Percentiles rank a stretch among this genome's conserved stretches.
These are phyloP conservation scores for Diaporthe sp. DNA, from an alignment of 2,329 filamentous ascomycete species.

Conservation along the genomic window DNA sequence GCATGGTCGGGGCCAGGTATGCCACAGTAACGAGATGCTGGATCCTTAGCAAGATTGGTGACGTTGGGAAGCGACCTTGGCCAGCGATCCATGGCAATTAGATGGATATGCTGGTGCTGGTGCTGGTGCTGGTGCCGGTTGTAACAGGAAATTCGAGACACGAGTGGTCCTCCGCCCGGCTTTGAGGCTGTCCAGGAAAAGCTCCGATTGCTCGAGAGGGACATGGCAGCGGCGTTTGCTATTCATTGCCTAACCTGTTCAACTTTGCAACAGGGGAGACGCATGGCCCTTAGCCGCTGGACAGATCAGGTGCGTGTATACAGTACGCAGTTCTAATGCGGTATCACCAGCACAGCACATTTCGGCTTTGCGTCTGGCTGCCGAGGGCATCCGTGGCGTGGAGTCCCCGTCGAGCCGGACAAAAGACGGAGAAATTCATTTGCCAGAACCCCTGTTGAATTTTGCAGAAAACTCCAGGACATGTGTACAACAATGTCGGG, in stretches of 20 bases:
- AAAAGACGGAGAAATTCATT: conserved; percentile 34
- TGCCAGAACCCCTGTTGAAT: conserved; percentile 23
- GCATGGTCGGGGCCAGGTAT: background rate
- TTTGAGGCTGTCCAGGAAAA: background rate
- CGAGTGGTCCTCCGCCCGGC: background rate
- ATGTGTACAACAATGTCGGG: background rate
- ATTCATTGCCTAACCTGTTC: background rate
- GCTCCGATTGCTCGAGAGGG: conserved; percentile 3
- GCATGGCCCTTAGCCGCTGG: conserved; percentile 12
- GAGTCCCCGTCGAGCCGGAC: conserved; percentile 11
- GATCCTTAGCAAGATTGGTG: conserved; percentile 5
- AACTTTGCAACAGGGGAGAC: background rate
- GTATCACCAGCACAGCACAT: background rate
- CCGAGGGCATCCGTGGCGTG: conserved; percentile 14
- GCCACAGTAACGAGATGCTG: background rate
- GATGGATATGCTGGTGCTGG: background rate
- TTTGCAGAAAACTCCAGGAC: background rate
- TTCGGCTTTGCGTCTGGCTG: conserved; percentile 14
- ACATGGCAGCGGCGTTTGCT: background rate
- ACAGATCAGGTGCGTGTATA: background rate
- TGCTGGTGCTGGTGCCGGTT: background rate
- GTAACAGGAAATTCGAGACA: conserved; percentile 12
- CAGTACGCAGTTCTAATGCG: background rate
- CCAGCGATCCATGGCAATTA: background rate
- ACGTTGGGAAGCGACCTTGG: background rate